These are phyloP conservation scores for Calonectria pauciramosa DNA, from an alignment of 2,329 filamentous ascomycete species.

Conservation along the genomic window DNA sequence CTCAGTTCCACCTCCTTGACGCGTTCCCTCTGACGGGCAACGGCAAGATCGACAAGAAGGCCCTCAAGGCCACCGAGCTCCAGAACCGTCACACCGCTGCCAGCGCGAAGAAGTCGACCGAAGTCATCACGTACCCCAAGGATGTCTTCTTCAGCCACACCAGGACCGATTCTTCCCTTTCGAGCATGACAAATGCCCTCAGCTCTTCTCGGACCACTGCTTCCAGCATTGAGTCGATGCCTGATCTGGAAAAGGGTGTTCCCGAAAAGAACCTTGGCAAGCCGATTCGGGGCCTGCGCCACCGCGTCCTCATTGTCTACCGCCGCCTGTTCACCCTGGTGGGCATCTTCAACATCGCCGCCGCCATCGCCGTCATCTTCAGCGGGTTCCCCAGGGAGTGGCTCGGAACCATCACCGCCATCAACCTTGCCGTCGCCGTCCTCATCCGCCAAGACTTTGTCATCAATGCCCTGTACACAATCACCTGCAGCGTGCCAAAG, in stretches of 20 bases:
- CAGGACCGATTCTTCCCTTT: constrained; percentile 45
- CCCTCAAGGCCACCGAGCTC: constrained; percentile 45
- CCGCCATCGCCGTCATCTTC: constrained; percentile 58
- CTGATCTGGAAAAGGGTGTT: constrained; percentile 49
- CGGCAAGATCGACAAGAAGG: constrained; percentile 68
- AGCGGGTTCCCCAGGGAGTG: constrained; percentile 51
- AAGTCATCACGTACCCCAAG: constrained; percentile 17
- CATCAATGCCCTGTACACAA: constrained; percentile 64
- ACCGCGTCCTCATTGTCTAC: constrained; percentile 66
- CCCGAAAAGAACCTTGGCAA: constrained; percentile 58
- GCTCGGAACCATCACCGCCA: constrained; percentile 58
- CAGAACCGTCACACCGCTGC: background rate
- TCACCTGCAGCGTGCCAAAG: constrained; percentile 61
- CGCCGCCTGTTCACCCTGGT: constrained; percentile 68
- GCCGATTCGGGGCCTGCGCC: constrained; percentile 54
- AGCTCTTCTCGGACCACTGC: constrained; percentile 31
- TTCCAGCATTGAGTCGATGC: constrained; percentile 39
- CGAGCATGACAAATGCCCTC: constrained; percentile 43
- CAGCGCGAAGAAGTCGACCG: background rate
- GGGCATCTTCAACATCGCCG: constrained; percentile 65
- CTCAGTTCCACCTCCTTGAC: constrained; percentile 56
- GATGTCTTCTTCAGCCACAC: constrained; percentile 32
- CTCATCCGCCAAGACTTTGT: constrained; percentile 67
- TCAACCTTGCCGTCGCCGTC: constrained; percentile 63
- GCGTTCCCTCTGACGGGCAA: constrained; percentile 66